phyloP scores from a whole-genome alignment of 495 filamentous ascomycete species.

The Penicillium ucsense region DNA sequence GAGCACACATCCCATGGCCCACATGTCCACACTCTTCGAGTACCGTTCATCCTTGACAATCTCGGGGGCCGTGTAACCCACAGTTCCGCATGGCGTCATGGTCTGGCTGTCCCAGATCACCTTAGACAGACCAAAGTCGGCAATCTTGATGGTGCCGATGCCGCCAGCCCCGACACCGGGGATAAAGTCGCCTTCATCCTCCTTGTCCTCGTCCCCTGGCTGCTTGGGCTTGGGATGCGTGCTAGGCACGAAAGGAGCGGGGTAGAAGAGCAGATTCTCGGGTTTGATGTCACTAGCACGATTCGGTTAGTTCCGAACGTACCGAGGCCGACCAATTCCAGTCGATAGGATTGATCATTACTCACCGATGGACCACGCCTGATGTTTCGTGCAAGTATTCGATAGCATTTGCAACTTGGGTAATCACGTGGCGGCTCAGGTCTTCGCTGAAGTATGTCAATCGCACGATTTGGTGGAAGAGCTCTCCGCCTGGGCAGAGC shows the following conservation, averaged over 20 bases:
- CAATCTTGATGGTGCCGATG: slow-evolving; percentile 92
- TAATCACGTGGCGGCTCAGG: slow-evolving; percentile 85
- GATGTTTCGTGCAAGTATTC: slow-evolving; percentile 91
- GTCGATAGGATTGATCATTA: slow-evolving; percentile 1
- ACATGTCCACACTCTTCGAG: slow-evolving; percentile 99
- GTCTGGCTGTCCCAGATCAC: slow-evolving; percentile 97
- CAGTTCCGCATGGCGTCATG: slow-evolving; percentile 98
- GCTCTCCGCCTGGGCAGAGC: slow-evolving; percentile 86
- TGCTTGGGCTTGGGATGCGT: slow-evolving; percentile 66
- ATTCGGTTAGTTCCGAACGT: neutral
- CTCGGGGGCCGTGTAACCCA: slow-evolving; percentile 97
- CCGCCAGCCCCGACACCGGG: slow-evolving; percentile 77
- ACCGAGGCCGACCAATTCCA: too few species aligned
- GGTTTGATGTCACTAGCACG: slow-evolving; percentile 88
- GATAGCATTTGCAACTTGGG: slow-evolving; percentile 85
- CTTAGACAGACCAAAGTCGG: slow-evolving; percentile 95
- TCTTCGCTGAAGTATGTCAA: slow-evolving; percentile 98
- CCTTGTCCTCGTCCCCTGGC: slow-evolving; percentile 93
- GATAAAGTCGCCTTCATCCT: slow-evolving; percentile 91
- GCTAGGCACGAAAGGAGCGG: slow-evolving; percentile 68
- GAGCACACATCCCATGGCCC: slow-evolving; percentile 92
- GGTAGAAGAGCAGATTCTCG: slow-evolving; percentile 91
- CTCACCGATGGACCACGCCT: slow-evolving; percentile 94
- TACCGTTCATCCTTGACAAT: slow-evolving; percentile 99
- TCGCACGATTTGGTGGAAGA: slow-evolving; percentile 97